Percentiles rank a stretch among this genome's conserved stretches.
Conservation (phyloP, 352 stramenopile species). For the Thraustochytrium aureum region DNA sequence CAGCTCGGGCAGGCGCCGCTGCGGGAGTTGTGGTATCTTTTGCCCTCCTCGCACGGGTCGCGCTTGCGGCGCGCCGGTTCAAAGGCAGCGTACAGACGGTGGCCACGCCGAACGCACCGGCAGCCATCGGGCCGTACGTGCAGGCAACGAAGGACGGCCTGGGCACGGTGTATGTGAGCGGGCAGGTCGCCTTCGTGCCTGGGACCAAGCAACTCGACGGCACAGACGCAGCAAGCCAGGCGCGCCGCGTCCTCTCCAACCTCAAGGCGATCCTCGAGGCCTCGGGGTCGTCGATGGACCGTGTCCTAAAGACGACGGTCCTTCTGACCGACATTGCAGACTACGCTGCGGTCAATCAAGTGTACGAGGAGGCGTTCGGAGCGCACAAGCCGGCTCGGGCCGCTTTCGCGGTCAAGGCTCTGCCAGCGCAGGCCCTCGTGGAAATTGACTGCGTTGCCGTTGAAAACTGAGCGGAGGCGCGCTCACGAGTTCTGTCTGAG, state of each 20-base stretch:
- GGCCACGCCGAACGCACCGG: constrained; percentile 25
- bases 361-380: constrained; percentile 61
- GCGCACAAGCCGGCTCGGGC: constrained; percentile 56
- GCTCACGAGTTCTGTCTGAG: no score
- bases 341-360: constrained; percentile 60
- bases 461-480: no score
- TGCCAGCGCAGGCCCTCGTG: constrained; percentile 50
- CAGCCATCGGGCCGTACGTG: constrained; percentile 46
- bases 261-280: constrained; percentile 59
- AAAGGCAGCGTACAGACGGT: neutral
- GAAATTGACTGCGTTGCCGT: constrained; percentile 56
- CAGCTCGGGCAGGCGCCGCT: no score
- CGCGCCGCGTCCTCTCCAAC: constrained; percentile 59
- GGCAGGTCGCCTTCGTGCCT: constrained; percentile 43
- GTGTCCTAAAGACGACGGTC: constrained; percentile 62
- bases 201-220: constrained; percentile 40
- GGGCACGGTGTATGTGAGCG: constrained; percentile 42
- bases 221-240: constrained; percentile 14
- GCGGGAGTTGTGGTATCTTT: no score
- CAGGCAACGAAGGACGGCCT: constrained; percentile 46
- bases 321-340: constrained; percentile 59
- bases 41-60: neutral
- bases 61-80: neutral
- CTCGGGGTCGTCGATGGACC: constrained; percentile 56
- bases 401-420: constrained; percentile 51